Evolutionary conservation across 2,329 filamentous ascomycete genomes (phyloP).

Genomic region (Aureobasidium subglaciale): DNA sequence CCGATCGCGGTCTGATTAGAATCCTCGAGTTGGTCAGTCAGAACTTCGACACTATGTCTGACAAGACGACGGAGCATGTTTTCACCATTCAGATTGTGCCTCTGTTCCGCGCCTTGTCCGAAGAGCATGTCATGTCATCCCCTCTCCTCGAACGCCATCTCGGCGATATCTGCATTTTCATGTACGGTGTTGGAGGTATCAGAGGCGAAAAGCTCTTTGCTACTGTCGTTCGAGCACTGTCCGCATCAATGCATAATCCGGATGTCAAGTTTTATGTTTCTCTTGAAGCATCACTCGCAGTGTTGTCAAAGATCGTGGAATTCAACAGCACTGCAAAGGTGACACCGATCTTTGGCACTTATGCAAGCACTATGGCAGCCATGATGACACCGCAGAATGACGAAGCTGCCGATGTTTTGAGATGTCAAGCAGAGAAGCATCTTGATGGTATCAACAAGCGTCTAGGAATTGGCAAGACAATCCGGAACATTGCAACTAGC

Average conservation of each 20-base stretch:
- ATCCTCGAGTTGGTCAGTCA: slow-evolving; percentile 19
- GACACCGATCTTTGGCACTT: neutral
- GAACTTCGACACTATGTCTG: neutral
- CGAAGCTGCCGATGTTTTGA: neutral
- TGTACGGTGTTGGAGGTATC: slow-evolving; percentile 36
- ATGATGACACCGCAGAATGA: neutral
- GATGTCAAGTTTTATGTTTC: neutral
- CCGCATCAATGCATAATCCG: neutral
- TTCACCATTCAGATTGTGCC: slow-evolving; percentile 31
- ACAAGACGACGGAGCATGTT: neutral
- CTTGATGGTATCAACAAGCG: neutral
- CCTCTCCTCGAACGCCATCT: slow-evolving; percentile 36
- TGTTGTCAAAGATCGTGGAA: slow-evolving; percentile 16
- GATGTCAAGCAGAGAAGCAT: neutral
- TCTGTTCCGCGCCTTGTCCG: slow-evolving; percentile 36
- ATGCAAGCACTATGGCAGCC: neutral
- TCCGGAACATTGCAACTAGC: neutral
- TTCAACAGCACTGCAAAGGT: slow-evolving; percentile 17
- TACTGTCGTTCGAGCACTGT: neutral
- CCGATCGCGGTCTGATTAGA: slow-evolving; percentile 20
- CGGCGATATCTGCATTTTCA: slow-evolving; percentile 38
- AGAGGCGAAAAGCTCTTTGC: slow-evolving; percentile 32
- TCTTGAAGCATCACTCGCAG: slow-evolving; percentile 16
- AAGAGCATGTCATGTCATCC: slow-evolving; percentile 36
- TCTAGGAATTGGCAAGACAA: neutral